Evolutionary conservation across 2,329 filamentous ascomycete genomes (phyloP), one percentile per base, ranked within the genome.

Genomic region (Colletotrichum sp.): DNA sequence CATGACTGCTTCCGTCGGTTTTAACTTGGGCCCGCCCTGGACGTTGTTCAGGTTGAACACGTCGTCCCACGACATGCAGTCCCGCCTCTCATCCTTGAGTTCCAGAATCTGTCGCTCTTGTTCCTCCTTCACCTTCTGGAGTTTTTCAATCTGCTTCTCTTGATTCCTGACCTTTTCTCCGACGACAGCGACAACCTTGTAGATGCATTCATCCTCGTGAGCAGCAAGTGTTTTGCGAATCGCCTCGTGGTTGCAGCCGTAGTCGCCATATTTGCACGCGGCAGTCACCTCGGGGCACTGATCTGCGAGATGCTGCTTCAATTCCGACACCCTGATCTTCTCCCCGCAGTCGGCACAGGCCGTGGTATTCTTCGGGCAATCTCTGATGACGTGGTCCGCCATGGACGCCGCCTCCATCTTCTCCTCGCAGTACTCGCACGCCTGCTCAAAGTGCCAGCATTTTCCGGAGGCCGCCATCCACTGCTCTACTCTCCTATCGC

Each of bases 371-470:
- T 87, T 87, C 0, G 84, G 81, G 78, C 91, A 92, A 16, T 83
- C 80, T 26, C 77, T 80, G 65, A 85, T 82, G 72, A 87, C 84
- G 72, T 88, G 86, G n/a, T 85, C 84, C 77, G 88, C 84, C 36
- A 89, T 79, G n/a, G 88, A 86, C 0, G 87, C 86, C 64, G 87
- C 87, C 72, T 89, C 85, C n/a, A 90, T 85, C 16, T 81, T 79
- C 26, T 85, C 82, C n/a, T 87, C 81, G 81, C 92, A 93, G 78
- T 90, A 88, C n/a, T 84, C 83, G 79, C 92, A 93, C 12, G 82
- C 80, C 1, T 86, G 85, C 36, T 88, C 82, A 69, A 86, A 86
- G 79, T 93, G 92, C 26, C 90, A 86, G 79, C 92, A 93, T 2
- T 84, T 83, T 8, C 65, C 71, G 13, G 69, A 69, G 6, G 39